Percentiles rank a stretch among this genome's conserved stretches.
Conservation (phyloP, 129 eudicot genomes). For the Flaveria brownii region DNA sequence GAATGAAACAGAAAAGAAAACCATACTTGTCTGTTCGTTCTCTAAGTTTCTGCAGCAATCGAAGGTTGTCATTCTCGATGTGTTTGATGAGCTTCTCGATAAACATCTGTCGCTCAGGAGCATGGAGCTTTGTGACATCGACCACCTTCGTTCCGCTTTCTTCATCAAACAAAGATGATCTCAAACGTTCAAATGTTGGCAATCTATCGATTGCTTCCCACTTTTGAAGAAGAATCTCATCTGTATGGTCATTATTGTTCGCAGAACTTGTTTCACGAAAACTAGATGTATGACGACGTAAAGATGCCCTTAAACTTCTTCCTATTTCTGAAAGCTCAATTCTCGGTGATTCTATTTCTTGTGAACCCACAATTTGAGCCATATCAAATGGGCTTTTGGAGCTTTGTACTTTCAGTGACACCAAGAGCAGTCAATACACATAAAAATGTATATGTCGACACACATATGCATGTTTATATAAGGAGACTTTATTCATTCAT, state of each 20-base stretch:
- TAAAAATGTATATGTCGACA: background rate
- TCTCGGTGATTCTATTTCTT: slow-evolving; percentile 43
- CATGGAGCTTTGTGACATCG: slow-evolving; percentile 56
- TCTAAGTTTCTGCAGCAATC: slow-evolving; percentile 53
- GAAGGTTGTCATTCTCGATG: slow-evolving; percentile 63
- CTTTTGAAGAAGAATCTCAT: slow-evolving; percentile 19
- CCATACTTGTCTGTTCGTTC: slow-evolving; percentile 57
- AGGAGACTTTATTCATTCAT: background rate
- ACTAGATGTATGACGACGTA: slow-evolving; percentile 27
- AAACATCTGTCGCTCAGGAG: slow-evolving; percentile 49
- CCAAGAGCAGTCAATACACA: background rate
- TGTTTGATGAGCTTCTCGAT: slow-evolving; percentile 58
- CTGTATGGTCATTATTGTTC: slow-evolving; percentile 25
- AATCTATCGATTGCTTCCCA: slow-evolving; percentile 50
- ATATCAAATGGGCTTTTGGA: slow-evolving; percentile 31
- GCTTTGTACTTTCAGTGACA: slow-evolving; percentile 16
- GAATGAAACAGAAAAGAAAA: background rate
- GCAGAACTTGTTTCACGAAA: slow-evolving; percentile 16
- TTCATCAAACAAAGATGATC: slow-evolving; percentile 41
- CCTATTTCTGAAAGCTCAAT: slow-evolving; percentile 48
- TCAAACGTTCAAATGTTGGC: slow-evolving; percentile 45
- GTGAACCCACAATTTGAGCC: slow-evolving; percentile 43
- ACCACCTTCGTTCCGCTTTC: slow-evolving; percentile 39
- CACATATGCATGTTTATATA: background rate
- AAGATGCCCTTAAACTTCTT: slow-evolving; percentile 46